A percentile compares a stretch with the other conserved stretches of the same genome.
Conservation (phyloP, 495 filamentous ascomycete species). For the Wilcoxina mikolae region DNA sequence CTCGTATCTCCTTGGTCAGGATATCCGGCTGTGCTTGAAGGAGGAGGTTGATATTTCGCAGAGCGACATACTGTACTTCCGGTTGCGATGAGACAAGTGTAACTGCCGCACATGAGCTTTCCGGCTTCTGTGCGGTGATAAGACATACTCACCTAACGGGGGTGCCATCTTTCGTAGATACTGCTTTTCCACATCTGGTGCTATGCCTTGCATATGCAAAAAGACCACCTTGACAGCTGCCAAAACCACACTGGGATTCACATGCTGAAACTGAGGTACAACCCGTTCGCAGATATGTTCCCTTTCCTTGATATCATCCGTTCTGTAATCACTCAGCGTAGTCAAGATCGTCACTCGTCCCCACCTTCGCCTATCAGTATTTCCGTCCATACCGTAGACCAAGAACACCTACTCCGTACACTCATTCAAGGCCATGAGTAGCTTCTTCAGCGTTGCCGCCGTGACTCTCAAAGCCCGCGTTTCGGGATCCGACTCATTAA, state of each 20-base stretch:
- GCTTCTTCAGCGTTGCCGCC: slow-evolving; percentile 68
- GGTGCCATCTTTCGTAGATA: slow-evolving; percentile 98
- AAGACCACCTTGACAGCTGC: slow-evolving; percentile 97
- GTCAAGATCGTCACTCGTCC: slow-evolving; percentile 88
- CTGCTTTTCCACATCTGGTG: slow-evolving; percentile 55
- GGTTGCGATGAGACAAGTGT: slow-evolving; percentile 90
- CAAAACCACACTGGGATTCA: slow-evolving; percentile 90
- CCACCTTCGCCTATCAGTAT: slow-evolving; percentile 39
- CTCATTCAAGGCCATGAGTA: slow-evolving; percentile 93
- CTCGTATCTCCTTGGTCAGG: slow-evolving; percentile 86
- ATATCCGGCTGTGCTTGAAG: slow-evolving; percentile 94
- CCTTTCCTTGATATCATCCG: slow-evolving; percentile 78
- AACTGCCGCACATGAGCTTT: slow-evolving; percentile 38
- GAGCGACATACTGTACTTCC: slow-evolving; percentile 93
- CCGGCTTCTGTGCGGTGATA: not conserved
- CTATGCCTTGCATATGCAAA: slow-evolving; percentile 80
- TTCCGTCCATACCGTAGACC: slow-evolving; percentile 4
- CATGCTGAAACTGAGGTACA: slow-evolving; percentile 93
- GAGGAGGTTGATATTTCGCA: slow-evolving; percentile 89
- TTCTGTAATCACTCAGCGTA: slow-evolving; percentile 76
- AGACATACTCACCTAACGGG: slow-evolving; percentile 52
- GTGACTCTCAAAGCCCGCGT: slow-evolving; percentile 74
- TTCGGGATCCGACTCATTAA: slow-evolving; percentile 77
- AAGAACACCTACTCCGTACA: slow-evolving; percentile 54
- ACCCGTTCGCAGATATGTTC: slow-evolving; percentile 98